These are phyloP conservation scores for Saccharomycopsis schoenii DNA, from an alignment of 805 yeast species.

Conservation along the genomic window DNA sequence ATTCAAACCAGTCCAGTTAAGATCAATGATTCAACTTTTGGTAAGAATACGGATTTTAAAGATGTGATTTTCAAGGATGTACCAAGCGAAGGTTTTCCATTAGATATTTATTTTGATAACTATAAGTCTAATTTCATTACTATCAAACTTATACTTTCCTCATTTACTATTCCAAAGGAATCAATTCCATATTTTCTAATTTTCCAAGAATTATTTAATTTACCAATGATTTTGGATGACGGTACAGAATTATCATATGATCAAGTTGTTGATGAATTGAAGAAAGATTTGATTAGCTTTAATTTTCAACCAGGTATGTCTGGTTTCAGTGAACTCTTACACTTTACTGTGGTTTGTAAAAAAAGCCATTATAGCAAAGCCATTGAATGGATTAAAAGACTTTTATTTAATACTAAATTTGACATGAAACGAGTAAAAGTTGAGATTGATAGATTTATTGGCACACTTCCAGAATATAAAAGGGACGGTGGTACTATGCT, in stretches of 20 bases:
- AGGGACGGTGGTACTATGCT: constrained; percentile 58
- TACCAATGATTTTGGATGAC: constrained; percentile 58
- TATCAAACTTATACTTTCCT: constrained; percentile 50
- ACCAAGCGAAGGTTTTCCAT: constrained; percentile 42
- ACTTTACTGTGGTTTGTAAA: constrained; percentile 52
- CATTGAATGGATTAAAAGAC: constrained; percentile 64
- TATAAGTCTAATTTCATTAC: constrained; percentile 72
- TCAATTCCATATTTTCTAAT: constrained; percentile 59
- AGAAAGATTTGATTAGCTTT: constrained; percentile 61
- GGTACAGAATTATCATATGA: constrained; percentile 58
- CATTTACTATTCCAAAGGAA: constrained; percentile 39
- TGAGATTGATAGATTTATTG: constrained; percentile 50
- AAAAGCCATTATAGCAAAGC: constrained; percentile 54
- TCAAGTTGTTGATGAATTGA: constrained; percentile 61
- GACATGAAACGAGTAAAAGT: constrained; percentile 65
- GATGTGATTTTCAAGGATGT: constrained; percentile 15
- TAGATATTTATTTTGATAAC: constrained; percentile 71
- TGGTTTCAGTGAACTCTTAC: constrained; percentile 56
- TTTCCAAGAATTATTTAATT: constrained; percentile 54
- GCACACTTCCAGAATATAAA: constrained; percentile 51
- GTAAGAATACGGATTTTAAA: constrained; percentile 20
- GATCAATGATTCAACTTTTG: constrained; percentile 27
- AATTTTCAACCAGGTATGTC: constrained; percentile 47
- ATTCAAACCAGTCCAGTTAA: constrained; percentile 58
- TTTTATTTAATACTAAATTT: constrained; percentile 56